Base-by-base conservation (phyloP, 768 basidiomycete genomes). In the Cystofilobasidium bisporidii region DNA sequence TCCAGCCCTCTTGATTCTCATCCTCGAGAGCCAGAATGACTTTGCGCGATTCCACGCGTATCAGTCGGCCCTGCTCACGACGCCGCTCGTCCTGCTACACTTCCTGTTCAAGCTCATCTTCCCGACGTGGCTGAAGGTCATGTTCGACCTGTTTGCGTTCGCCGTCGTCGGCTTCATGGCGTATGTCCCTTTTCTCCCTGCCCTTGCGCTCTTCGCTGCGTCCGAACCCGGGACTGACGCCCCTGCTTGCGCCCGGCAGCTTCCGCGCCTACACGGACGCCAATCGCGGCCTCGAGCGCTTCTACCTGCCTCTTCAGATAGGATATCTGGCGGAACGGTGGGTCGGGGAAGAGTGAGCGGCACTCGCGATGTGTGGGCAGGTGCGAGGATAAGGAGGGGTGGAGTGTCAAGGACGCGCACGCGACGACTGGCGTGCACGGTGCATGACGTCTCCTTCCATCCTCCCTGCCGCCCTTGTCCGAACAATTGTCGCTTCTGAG, bases 21-120 rank as follows among this genome's bases (percentile, higher is more conserved):
- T 87, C n/a, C 70, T 85, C n/a, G 87, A 89, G 77, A 89, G 85
- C 22, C 3, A 3, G 2, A 48, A 48, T 14, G 47, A 48, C 10
- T 24, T 48, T 24, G 47, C 24, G 67, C 84, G 88, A 63, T 89
- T 88, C 74, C 87, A 88, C 74, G 86, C 86, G 36, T 89, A 89
- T 73, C 88, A 89, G 77, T 87, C 87, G 15, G 87, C 86, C 5
- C 79, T 90, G 17, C 75, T 87, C 50, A 83, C 84, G 6, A 83
- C 83, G 0, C 87, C 87, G 9, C 76, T 87, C 14, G 72, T 87
- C 40, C 57, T 84, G 30, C 69, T 86, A 40, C 79, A 84, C 63
- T 72, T 77, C 65, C 79, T 88, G 67, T 72, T 86, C 71, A 78
- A 80, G 41, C 81, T 83, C 26, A 73, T 86, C 43, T 80, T 85